These are phyloP conservation scores for Plantago lanceolata DNA, from an alignment of 305 asterid genomes.

Conservation along the genomic window DNA sequence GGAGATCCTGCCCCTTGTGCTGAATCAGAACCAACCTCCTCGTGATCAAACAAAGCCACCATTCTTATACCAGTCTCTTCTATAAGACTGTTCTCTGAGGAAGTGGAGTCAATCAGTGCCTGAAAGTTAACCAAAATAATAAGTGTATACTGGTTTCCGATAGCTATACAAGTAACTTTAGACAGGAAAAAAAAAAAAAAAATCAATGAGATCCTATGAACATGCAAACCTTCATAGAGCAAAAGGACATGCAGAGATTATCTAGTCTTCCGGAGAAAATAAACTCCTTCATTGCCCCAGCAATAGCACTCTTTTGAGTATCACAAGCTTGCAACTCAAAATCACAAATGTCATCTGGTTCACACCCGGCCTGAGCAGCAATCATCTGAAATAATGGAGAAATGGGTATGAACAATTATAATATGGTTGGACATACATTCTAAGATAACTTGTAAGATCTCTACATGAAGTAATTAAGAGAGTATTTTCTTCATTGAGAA, in stretches of 20 bases:
- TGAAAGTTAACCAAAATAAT: constrained; percentile 31
- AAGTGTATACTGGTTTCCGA: background rate
- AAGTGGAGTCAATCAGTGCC: constrained; percentile 85
- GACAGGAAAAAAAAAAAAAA: background rate
- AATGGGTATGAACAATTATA: constrained; percentile 1
- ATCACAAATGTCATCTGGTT: constrained; percentile 76
- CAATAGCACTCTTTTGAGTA: constrained; percentile 82
- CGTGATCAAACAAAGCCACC: constrained; percentile 94
- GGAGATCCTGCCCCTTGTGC: constrained; percentile 99
- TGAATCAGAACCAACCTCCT: constrained; percentile 88
- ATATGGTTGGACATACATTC: constrained; percentile 15
- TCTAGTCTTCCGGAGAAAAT: constrained; percentile 91
- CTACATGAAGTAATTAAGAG: background rate
- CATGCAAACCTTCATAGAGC: constrained; percentile 72
- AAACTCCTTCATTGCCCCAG: constrained; percentile 88
- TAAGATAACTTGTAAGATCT: background rate
- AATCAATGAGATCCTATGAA: background rate
- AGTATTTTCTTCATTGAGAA: background rate
- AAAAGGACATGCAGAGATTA: constrained; percentile 92
- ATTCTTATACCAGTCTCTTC: constrained; percentile 80
- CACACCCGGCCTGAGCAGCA: constrained; percentile 69
- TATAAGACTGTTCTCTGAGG: constrained; percentile 65
- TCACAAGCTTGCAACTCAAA: constrained; percentile 95
- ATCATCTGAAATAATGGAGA: constrained; percentile 38
- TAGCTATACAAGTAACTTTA: background rate